Conservation (phyloP, 441 rosid species). For the Mallotus repandus region DNA sequence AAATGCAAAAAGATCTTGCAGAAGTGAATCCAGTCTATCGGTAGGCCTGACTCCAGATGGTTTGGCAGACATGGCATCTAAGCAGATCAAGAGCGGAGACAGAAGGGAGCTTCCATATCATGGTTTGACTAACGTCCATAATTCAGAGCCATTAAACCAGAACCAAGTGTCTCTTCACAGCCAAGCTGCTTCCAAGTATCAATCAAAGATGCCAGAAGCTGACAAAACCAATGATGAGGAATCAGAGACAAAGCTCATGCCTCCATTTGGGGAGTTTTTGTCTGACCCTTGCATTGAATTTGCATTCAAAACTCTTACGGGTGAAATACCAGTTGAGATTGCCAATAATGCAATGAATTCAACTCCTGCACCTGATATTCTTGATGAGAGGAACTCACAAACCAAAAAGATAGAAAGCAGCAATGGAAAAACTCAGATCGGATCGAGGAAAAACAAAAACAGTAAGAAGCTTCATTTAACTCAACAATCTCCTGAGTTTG, state of each 20-base stretch:
- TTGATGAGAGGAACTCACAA: slow-evolving; percentile 1
- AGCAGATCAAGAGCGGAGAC: slow-evolving; percentile 15
- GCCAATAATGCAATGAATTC: slow-evolving; percentile 7
- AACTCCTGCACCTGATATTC: slow-evolving; percentile 10
- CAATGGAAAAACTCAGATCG: background rate
- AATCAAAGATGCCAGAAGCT: slow-evolving; percentile 11
- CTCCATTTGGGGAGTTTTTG: slow-evolving; percentile 35
- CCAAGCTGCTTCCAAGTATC: slow-evolving; percentile 19
- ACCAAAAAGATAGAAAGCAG: background rate
- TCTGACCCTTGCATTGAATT: slow-evolving; percentile 45
- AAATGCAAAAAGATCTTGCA: slow-evolving; percentile 14
- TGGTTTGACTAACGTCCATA: background rate
- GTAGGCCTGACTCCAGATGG: slow-evolving; percentile 14
- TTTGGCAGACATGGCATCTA: slow-evolving; percentile 10
- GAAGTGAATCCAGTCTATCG: slow-evolving; percentile 10
- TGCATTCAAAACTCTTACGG: slow-evolving; percentile 54
- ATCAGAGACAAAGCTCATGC: slow-evolving; percentile 19
- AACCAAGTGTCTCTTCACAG: slow-evolving; percentile 17
- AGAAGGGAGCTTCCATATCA: slow-evolving; percentile 2
- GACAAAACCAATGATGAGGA: slow-evolving; percentile 15
- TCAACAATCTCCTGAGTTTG: slow-evolving; percentile 4
- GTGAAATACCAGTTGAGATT: slow-evolving; percentile 27
- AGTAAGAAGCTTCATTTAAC: slow-evolving; percentile 8
- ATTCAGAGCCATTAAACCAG: slow-evolving; percentile 19
- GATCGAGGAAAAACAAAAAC: background rate